Conservation (phyloP, 2,329 filamentous ascomycete species). For the Nothomitra cinnamomea region DNA sequence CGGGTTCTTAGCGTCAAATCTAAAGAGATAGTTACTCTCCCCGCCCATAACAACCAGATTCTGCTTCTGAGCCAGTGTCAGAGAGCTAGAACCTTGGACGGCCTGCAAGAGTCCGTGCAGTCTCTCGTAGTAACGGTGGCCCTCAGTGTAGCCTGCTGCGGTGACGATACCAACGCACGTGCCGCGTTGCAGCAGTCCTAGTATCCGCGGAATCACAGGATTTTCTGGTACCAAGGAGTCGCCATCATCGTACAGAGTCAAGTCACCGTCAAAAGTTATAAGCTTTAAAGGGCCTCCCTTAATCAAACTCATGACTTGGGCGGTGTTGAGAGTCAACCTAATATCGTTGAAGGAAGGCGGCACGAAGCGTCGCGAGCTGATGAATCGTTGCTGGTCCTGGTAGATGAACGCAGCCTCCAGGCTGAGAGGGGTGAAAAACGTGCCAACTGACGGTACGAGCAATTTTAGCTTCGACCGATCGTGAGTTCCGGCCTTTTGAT, state of each 20-base stretch:
- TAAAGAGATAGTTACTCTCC: constrained; percentile 90
- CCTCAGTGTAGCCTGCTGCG: constrained; percentile 84
- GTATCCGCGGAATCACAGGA: constrained; percentile 53
- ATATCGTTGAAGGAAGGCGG: constrained; percentile 96
- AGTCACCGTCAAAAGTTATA: constrained; percentile 93
- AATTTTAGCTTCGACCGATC: constrained; percentile 81
- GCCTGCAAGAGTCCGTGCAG: constrained; percentile 76
- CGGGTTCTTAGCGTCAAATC: constrained; percentile 35
- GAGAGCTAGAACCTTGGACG: constrained; percentile 41
- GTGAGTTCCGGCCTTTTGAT: constrained; percentile 46
- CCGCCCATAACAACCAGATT: constrained; percentile 87
- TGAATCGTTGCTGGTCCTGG: constrained; percentile 72
- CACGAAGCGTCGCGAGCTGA: constrained; percentile 82
- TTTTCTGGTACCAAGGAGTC: constrained; percentile 58
- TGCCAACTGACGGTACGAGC: constrained; percentile 79
- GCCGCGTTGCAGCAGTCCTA: constrained; percentile 56
- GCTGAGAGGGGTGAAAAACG: constrained; percentile 77
- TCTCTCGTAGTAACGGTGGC: constrained; percentile 69
- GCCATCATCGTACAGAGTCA: constrained; percentile 88
- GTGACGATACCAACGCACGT: constrained; percentile 91
- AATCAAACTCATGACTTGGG: constrained; percentile 83
- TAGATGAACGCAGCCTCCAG: constrained; percentile 82
- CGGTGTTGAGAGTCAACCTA: constrained; percentile 80
- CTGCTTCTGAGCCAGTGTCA: constrained; percentile 51
- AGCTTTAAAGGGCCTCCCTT: constrained; percentile 51